These are phyloP conservation scores for Amauroascus niger DNA, from an alignment of 2,329 filamentous ascomycete species.

Conservation along the genomic window DNA sequence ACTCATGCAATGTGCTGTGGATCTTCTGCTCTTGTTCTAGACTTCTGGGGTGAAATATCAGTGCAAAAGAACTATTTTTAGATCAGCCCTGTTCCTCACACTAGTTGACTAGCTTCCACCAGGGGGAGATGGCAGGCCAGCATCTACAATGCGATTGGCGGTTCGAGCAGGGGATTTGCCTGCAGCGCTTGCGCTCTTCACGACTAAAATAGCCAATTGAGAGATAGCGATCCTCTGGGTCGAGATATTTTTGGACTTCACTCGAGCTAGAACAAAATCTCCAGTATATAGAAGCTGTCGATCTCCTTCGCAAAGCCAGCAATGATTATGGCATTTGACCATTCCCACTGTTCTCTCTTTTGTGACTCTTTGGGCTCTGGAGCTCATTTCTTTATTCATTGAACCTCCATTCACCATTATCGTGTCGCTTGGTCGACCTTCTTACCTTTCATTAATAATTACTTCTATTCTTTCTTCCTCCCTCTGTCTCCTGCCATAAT, in stretches of 20 bases:
- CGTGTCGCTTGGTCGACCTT: conserved; percentile 7
- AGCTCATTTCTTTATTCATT: background rate
- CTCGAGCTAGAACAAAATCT: background rate
- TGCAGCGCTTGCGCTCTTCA: background rate
- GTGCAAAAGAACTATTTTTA: background rate
- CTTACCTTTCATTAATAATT: background rate
- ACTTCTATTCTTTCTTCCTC: background rate
- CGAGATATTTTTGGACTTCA: conserved; percentile 5
- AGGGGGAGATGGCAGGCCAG: background rate
- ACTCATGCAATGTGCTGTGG: too few species aligned
- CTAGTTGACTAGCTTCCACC: background rate
- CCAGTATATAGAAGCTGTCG: conserved; percentile 2
- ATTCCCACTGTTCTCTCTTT: background rate
- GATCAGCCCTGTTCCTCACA: background rate
- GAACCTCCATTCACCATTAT: background rate
- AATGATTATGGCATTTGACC: background rate
- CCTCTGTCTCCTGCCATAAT: background rate
- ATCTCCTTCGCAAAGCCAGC: background rate
- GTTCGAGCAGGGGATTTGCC: background rate
- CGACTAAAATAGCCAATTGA: background rate
- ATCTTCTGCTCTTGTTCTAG: too few species aligned
- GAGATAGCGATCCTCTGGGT: background rate
- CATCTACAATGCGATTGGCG: background rate
- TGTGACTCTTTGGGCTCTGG: background rate
- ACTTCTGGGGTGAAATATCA: too few species aligned